phyloP scores from a whole-genome alignment of 352 stramenopile genomes.

The Globisporangium okanoganense region DNA sequence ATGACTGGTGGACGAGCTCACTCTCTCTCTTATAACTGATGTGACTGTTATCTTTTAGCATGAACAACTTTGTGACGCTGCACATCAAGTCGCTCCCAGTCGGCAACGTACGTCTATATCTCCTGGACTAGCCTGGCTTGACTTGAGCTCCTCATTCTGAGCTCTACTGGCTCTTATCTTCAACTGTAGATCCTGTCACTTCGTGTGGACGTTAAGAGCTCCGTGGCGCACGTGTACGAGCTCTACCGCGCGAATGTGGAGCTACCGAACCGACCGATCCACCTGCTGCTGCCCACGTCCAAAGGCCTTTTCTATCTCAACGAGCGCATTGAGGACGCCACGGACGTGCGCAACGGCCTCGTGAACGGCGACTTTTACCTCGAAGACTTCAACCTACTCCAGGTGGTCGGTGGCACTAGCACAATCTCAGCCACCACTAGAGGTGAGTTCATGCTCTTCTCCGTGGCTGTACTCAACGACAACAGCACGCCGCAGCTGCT shows the following conservation, averaged over 20 bases:
- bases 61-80: constrained; percentile 51
- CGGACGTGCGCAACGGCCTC: constrained; percentile 56
- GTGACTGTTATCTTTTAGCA: constrained; percentile 22
- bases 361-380: constrained; percentile 62
- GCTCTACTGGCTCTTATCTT: not conserved
- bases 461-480: constrained; percentile 55
- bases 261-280: constrained; percentile 48
- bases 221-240: constrained; percentile 71
- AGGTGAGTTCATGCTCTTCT: constrained; percentile 64
- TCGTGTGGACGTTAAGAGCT: constrained; percentile 42
- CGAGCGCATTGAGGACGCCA: constrained; percentile 55
- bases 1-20: no score
- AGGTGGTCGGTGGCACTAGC: not conserved
- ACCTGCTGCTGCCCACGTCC: constrained; percentile 64
- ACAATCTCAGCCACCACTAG: not conserved
- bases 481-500: constrained; percentile 57
- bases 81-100: constrained; percentile 79
- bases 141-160: not conserved
- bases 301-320: constrained; percentile 68
- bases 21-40: not conserved
- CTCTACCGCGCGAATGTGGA: constrained; percentile 65
- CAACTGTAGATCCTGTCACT: constrained; percentile 49
- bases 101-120: constrained; percentile 40
- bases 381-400: constrained; percentile 58
- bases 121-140: not conserved